phyloP scores from a whole-genome alignment of 73 alveolate genomes.

The Uronychia binucleata region DNA sequence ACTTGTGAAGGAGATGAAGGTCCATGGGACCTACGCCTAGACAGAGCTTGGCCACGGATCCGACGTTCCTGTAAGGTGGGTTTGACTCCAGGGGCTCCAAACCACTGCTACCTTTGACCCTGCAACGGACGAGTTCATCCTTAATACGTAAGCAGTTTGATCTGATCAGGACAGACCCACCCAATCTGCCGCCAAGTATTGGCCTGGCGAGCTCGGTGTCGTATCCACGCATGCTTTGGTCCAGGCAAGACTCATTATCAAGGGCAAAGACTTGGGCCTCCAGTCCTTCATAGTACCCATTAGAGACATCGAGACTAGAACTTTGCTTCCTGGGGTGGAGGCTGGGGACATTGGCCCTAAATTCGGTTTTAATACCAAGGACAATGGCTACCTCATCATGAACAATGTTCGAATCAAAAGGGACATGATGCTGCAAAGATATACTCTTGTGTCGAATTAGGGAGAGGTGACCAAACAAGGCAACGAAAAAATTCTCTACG shows the following conservation, averaged over 20 bases:
- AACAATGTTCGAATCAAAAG: conserved; percentile 86
- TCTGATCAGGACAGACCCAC: conserved; percentile 33
- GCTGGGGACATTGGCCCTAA: conserved; percentile 97
- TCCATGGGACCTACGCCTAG: conserved; percentile 79
- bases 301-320: conserved; percentile 72
- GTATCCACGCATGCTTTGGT: conserved; percentile 79
- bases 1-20: conserved; percentile 32
- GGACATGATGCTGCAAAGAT: conserved; percentile 80
- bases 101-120: conserved; percentile 82
- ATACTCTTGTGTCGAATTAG: conserved; percentile 66
- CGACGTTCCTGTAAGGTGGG: conserved; percentile 74
- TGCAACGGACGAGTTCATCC: conserved; percentile 60
- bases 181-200: conserved; percentile 62
- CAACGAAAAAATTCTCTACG: conserved; percentile 75
- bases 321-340: conserved; percentile 79
- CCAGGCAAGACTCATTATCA: conserved; percentile 69
- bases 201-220: conserved; percentile 82
- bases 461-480: conserved; percentile 69
- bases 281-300: conserved; percentile 85
- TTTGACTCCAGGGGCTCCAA: conserved; percentile 20
- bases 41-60: conserved; percentile 94
- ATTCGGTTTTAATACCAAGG: conserved; percentile 83
- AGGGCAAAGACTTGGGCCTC: conserved; percentile 81
- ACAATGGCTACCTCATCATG: conserved; percentile 89
- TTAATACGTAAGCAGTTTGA: conserved; percentile 22